phyloP scores from a whole-genome alignment of 805 yeast species.

The Citeromyces nyonsensis region DNA sequence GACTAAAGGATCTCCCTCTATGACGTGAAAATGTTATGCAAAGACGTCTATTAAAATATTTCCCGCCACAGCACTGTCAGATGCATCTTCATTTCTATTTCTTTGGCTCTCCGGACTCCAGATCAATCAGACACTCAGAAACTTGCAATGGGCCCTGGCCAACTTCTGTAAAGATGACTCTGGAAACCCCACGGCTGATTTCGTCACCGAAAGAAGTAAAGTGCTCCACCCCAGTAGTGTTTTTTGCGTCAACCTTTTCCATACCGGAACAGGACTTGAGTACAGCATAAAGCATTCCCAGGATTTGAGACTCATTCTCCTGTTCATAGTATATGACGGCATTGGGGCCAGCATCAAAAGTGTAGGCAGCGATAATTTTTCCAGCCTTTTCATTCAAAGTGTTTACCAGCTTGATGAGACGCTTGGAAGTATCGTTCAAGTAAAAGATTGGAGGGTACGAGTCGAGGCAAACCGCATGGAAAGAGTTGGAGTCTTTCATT shows the following conservation, averaged over 20 bases:
- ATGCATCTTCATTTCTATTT: too few relatives aligned
- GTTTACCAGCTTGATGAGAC: constrained; percentile 66
- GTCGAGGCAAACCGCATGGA: constrained; percentile 96
- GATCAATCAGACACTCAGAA: constrained; percentile 37
- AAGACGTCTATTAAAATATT: too few relatives aligned
- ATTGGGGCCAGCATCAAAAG: constrained; percentile 98
- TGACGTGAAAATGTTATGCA: too few relatives aligned
- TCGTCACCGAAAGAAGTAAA: constrained; percentile 21
- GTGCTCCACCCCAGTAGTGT: constrained; percentile 6
- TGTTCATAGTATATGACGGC: constrained; percentile 86
- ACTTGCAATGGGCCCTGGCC: constrained; percentile 78
- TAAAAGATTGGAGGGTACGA: constrained; percentile 93
- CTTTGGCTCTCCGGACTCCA: constrained; percentile 45
- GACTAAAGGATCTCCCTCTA: too few relatives aligned
- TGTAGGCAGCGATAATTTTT: constrained; percentile 77
- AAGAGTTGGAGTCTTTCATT: constrained; percentile 92
- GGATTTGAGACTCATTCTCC: constrained; percentile 56
- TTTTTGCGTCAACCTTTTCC: constrained; percentile 16
- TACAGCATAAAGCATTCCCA: constrained; percentile 51
- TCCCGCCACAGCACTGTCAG: too few relatives aligned
- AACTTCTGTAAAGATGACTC: constrained; percentile 70
- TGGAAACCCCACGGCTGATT: constrained; percentile 58
- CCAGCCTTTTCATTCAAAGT: constrained; percentile 55
- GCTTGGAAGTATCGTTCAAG: constrained; percentile 80
- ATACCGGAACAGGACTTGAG: constrained; percentile 58